These are phyloP conservation scores for Termitomyces sp. DNA, from an alignment of 768 basidiomycete genomes.

Conservation along the genomic window DNA sequence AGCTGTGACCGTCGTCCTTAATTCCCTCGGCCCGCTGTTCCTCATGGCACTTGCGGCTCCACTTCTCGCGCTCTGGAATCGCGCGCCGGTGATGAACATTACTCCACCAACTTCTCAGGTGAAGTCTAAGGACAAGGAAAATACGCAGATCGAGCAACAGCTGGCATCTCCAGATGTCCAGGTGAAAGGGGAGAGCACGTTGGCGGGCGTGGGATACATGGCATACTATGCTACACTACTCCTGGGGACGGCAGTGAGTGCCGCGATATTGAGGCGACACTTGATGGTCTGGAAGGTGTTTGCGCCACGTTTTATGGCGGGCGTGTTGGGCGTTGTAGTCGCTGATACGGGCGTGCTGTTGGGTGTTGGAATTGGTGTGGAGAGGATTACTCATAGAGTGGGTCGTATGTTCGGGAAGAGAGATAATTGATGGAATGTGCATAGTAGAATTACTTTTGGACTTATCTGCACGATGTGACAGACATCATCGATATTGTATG, in stretches of 20 bases:
- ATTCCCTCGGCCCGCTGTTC: constrained; percentile 71
- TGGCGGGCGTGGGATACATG: constrained; percentile 62
- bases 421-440: neutral
- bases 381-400: constrained; percentile 30
- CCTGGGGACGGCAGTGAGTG: constrained; percentile 64
- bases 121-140: neutral
- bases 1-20: constrained; percentile 66
- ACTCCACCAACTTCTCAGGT: neutral
- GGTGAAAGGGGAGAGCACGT: constrained; percentile 34
- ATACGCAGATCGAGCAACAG: neutral
- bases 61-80: constrained; percentile 79
- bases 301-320: constrained; percentile 89
- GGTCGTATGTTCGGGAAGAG: constrained; percentile 19
- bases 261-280: constrained; percentile 76
- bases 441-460: neutral
- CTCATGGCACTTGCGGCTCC: constrained; percentile 63
- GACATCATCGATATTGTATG: neutral
- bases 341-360: constrained; percentile 68
- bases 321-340: constrained; percentile 55
- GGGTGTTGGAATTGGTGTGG: constrained; percentile 55
- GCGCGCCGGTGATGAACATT: constrained; percentile 47
- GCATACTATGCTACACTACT: constrained; percentile 63
- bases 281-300: constrained; percentile 99
- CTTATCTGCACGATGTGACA: too few relatives aligned
- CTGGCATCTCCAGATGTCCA: constrained; percentile 22